A percentile compares a stretch with the other conserved stretches of the same genome.
Conservation (phyloP, 2,329 filamentous ascomycete genomes). For the Didymella pinodella region DNA sequence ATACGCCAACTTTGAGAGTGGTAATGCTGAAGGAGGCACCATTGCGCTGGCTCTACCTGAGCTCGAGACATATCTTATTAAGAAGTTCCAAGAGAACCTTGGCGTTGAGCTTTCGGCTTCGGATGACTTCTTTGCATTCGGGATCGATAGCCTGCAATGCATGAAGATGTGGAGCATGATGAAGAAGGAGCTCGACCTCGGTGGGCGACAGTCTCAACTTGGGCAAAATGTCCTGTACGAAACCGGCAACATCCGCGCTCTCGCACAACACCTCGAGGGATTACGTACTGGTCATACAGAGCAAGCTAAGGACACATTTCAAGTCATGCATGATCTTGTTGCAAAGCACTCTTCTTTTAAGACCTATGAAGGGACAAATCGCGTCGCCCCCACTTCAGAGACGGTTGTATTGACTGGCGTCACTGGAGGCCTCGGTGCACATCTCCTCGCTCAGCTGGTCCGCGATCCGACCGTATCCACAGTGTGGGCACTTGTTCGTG, state of each 20-base stretch:
- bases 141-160: constrained; percentile 67
- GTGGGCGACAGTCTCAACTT: constrained; percentile 52
- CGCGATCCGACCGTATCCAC: constrained; percentile 39
- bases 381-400: constrained; percentile 4
- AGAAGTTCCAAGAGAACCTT: constrained; percentile 31
- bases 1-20: constrained; percentile 49
- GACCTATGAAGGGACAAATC: constrained; percentile 7
- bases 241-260: constrained; percentile 57
- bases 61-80: constrained; percentile 42
- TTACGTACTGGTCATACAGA: constrained; percentile 52
- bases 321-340: constrained; percentile 59
- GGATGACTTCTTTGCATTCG: constrained; percentile 66
- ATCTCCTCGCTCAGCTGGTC: constrained; percentile 58
- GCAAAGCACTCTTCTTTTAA: constrained; percentile 54
- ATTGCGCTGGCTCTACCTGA: constrained; percentile 41
- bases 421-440: constrained; percentile 71
- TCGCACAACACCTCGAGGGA: constrained; percentile 57
- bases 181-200: constrained; percentile 60
- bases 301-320: constrained; percentile 48
- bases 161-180: constrained; percentile 64
- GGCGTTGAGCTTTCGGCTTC: constrained; percentile 29
- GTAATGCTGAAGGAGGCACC: constrained; percentile 27
- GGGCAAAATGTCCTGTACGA: constrained; percentile 68
- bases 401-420: constrained; percentile 65
- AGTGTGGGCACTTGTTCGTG: constrained; percentile 64